Evolutionary conservation across 768 basidiomycete genomes (phyloP).

Genomic region (Hortiboletus flavorubellus): DNA sequence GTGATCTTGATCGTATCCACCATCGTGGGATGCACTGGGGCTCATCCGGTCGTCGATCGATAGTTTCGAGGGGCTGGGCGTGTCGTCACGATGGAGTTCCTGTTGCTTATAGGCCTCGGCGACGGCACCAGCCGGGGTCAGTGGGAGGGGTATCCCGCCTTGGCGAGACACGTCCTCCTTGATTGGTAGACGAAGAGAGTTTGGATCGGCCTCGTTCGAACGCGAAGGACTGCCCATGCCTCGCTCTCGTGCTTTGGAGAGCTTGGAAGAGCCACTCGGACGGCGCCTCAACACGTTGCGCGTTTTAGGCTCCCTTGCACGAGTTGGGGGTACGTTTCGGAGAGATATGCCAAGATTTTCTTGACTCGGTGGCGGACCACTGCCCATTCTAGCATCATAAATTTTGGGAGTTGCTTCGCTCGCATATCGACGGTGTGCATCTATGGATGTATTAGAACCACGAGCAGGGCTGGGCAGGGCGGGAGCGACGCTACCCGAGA

Average conservation of each 20-base stretch:
- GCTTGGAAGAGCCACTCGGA: constrained; percentile 27
- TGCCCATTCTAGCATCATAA: not conserved
- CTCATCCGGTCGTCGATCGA: constrained; percentile 28
- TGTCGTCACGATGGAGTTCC: constrained; percentile 23
- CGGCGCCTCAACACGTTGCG: constrained; percentile 34
- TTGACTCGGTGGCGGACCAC: constrained; percentile 7
- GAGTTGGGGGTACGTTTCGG: constrained; percentile 3
- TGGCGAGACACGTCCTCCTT: not conserved
- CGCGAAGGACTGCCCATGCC: constrained; percentile 7
- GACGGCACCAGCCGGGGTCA: constrained; percentile 47
- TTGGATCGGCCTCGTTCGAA: not conserved
- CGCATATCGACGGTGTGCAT: constrained; percentile 21
- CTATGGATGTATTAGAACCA: not conserved
- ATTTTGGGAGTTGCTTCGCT: constrained; percentile 13
- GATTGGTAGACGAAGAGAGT: not conserved
- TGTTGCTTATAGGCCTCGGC: constrained; percentile 49
- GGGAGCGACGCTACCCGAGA: constrained; percentile 8
- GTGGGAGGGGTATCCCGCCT: constrained; percentile 1
- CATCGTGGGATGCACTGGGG: constrained; percentile 5
- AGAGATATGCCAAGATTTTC: constrained; percentile 8
- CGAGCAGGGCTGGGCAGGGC: not conserved
- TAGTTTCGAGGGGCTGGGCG: constrained; percentile 12
- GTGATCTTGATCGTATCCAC: constrained; percentile 15
- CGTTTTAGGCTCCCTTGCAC: constrained; percentile 15
- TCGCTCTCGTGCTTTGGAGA: constrained; percentile 12